Base-by-base conservation (phyloP, 2,329 filamentous ascomycete genomes). In the Stachybotrys elegans region DNA sequence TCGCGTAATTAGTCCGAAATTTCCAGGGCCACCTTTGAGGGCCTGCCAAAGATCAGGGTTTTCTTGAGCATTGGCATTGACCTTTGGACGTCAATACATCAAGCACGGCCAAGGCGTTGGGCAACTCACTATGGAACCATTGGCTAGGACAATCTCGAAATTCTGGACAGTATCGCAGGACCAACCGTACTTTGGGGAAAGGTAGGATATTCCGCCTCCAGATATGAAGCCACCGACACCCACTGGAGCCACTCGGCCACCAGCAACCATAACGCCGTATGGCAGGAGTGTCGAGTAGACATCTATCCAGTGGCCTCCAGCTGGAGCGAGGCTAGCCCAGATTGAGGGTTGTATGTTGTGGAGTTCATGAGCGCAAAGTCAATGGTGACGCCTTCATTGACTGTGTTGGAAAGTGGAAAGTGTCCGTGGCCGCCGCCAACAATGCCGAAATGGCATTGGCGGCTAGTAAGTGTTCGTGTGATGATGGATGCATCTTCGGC, bases 101-200 rank as follows among this genome's bases (percentile, higher is more conserved):
- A n/a, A n/a, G n/a, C n/a, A n/a, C n/a, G n/a, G n/a, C n/a, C n/a
- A n/a, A n/a, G n/a, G n/a, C n/a, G n/a, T n/a, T n/a, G n/a, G n/a
- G n/a, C n/a, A n/a, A 9, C 70, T 68, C 3, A 79, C 65, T 5
- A 74, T 64, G 48, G 63, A 43, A 8, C 22, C 37, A 17, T 17
- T 25, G 3, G 37, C 20, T 13, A 40, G 22, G 6, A 46, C 43
- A 23, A 54, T 38, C 40, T 54, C 47, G 43, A 43, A 53, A 14
- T 42, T 34, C 22, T 42, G 19, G 7, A 47, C 43, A 12, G 47
- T 7, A 34, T 50, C 49, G 22, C 45, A 42, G 12, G 43, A 44
- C 47, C 44, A 43, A 27, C 51, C 48, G 37, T 50, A 27, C 13
- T 41, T 36, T 6, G 38, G 39, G 4, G 48, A 47, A 12, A 53